phyloP scores from a whole-genome alignment of 2,329 filamentous ascomycete genomes.

The Monilinia laxa region DNA sequence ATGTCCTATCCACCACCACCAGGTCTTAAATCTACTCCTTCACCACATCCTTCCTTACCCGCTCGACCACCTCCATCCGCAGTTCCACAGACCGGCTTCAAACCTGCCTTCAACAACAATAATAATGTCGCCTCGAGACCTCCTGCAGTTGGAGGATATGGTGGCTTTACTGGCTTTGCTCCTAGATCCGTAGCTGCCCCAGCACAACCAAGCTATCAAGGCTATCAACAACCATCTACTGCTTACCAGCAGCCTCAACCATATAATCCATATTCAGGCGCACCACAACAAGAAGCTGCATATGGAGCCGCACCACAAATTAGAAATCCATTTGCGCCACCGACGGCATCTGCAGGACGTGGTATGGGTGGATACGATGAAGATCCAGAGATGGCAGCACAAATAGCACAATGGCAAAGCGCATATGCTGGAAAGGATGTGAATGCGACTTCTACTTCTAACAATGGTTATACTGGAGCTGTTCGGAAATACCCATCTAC shows the following conservation, averaged over 20 bases:
- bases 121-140: constrained; percentile 31
- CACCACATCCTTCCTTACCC: constrained; percentile 65
- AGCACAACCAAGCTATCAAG: constrained; percentile 33
- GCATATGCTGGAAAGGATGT: constrained; percentile 72
- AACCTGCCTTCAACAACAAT: constrained; percentile 30
- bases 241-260: constrained; percentile 30
- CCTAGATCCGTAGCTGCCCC: constrained; percentile 56
- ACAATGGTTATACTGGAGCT: constrained; percentile 36
- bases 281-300: constrained; percentile 37
- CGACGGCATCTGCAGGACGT: constrained; percentile 47
- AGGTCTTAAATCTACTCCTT: constrained; percentile 57
- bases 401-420: constrained; percentile 93
- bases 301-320: constrained; percentile 65
- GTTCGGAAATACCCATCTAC: constrained; percentile 40
- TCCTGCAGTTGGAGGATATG: constrained; percentile 32
- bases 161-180: constrained; percentile 56
- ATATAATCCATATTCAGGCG: constrained; percentile 33
- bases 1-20: constrained; percentile 88
- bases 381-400: constrained; percentile 81
- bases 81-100: constrained; percentile 30
- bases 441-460: constrained; percentile 35
- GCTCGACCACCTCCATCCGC: constrained; percentile 68
- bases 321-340: constrained; percentile 75
- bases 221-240: constrained; percentile 37
- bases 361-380: constrained; percentile 47